These are phyloP conservation scores for Adansonia madagascariensis DNA, from an alignment of 441 rosid genomes.

Conservation along the genomic window DNA sequence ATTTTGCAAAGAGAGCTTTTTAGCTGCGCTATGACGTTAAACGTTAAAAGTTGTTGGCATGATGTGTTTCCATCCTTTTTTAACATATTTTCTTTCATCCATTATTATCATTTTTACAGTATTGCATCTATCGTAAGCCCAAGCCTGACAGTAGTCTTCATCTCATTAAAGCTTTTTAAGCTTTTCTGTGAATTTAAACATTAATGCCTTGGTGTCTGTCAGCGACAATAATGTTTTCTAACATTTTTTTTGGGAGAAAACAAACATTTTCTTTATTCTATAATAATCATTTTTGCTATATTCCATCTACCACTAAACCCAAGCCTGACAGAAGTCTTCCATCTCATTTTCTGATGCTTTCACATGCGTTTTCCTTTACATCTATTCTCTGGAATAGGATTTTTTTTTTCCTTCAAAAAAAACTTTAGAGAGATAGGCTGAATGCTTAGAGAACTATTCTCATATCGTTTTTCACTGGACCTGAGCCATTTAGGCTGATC, in stretches of 20 bases:
- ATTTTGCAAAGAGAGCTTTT: slow-evolving; percentile 2
- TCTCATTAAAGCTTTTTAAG: neutral
- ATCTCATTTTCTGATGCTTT: neutral
- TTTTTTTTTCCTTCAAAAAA: too few relatives aligned
- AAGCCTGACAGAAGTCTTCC: neutral
- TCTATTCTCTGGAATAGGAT: too few relatives aligned
- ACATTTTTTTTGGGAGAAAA: neutral
- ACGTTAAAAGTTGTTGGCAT: neutral
- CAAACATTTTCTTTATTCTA: neutral
- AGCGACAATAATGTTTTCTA: neutral
- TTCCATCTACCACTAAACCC: neutral
- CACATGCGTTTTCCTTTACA: neutral
- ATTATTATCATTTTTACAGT: neutral
- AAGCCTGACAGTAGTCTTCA: neutral
- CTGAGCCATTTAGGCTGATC: too few relatives aligned
- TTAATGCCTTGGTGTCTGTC: neutral
- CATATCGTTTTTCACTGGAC: too few relatives aligned
- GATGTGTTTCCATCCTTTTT: neutral
- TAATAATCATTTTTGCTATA: neutral
- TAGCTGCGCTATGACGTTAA: neutral
- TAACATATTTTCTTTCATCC: neutral
- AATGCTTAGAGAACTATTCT: too few relatives aligned
- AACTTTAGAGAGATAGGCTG: too few relatives aligned
- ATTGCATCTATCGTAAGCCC: neutral
- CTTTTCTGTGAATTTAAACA: neutral